Evolutionary conservation across 2,329 filamentous ascomycete species (phyloP), one percentile per base, ranked within the genome.

Genomic region (Parastagonospora nodorum): DNA sequence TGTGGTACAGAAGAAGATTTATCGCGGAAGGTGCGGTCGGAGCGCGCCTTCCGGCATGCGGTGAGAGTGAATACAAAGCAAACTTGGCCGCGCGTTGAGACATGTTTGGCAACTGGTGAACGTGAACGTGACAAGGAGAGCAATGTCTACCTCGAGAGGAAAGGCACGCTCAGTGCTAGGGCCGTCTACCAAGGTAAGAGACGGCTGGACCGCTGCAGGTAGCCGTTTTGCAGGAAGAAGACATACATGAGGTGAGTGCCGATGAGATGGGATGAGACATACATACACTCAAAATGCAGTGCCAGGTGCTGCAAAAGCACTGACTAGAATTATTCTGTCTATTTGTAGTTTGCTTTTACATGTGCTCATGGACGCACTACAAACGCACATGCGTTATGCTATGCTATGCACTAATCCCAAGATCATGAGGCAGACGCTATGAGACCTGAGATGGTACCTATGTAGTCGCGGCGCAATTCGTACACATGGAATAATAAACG

Each of bases 311-410:
- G 24, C 28, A 32, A 11, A 5, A 14, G 28, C 36, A 14, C 36
- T n/a, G 43, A 28, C 28, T 32, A 32, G 15, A 12, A 30, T 40
- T 15, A 46, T 4, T 14, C 32, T 15, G 12, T 46, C 35, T 46
- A 46, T 41, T 41, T 28, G 37, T 32, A n/a, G 30, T 32, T 24
- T 36, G 15, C 24, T 40, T 46, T 46, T 46, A 29, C 16, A 30
- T 32, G 27, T 19, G 10, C 29, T 24, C 11, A 27, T 24, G 11
- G 35, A 24, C 33, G 15, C 37, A 19, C 15, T 15, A 11, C 28
- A 32, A 11, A 47, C 41, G 45, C 29, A 16, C 12, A n/a, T 40
- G 11, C 29, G 14, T 33, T 33, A 33, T 41, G 37, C 45, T 47
- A 35, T 36, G 37, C 30, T 41, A 35, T 41, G 4, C 41, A 31